phyloP scores from a whole-genome alignment of 1,284 basidiomycete species.

The Grifola frondosa region DNA sequence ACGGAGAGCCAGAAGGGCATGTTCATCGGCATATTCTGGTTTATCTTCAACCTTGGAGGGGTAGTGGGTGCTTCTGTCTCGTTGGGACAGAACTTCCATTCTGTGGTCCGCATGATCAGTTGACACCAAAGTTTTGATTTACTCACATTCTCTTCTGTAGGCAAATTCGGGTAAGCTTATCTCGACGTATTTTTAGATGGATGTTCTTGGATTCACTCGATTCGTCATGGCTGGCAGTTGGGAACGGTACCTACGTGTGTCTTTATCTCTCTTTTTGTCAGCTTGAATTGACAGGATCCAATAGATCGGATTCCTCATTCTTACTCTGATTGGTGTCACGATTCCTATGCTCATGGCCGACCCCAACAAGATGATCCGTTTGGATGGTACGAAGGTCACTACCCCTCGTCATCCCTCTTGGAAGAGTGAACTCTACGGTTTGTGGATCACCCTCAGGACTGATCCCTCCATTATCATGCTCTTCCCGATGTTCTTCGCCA shows the following conservation, averaged over 20 bases:
- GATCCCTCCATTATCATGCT: conserved; percentile 51
- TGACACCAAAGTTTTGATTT: not conserved
- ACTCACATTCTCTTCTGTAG: conserved; percentile 16
- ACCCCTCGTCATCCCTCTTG: conserved; percentile 66
- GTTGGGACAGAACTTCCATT: conserved; percentile 50
- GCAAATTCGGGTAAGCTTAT: conserved; percentile 31
- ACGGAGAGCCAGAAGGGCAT: conserved; percentile 76
- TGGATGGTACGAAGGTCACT: conserved; percentile 69
- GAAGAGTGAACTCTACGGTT: conserved; percentile 54
- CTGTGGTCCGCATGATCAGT: too few relatives aligned
- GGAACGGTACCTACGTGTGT: conserved; percentile 62
- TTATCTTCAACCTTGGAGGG: conserved; percentile 66
- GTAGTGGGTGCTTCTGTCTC: conserved; percentile 64
- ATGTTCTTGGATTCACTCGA: not conserved
- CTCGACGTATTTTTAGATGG: conserved; percentile 26
- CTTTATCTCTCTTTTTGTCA: not conserved
- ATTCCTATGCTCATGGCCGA: conserved; percentile 70
- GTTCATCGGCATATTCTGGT: conserved; percentile 76
- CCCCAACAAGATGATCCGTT: conserved; percentile 65
- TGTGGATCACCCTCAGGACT: conserved; percentile 48
- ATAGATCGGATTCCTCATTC: conserved; percentile 72
- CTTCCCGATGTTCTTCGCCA: conserved; percentile 57
- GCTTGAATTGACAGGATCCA: not conserved
- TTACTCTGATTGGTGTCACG: conserved; percentile 62
- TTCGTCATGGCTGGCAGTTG: conserved; percentile 36